Base-by-base conservation (phyloP, 176 grass and related monocot species). In the Musa troglodytarum region DNA sequence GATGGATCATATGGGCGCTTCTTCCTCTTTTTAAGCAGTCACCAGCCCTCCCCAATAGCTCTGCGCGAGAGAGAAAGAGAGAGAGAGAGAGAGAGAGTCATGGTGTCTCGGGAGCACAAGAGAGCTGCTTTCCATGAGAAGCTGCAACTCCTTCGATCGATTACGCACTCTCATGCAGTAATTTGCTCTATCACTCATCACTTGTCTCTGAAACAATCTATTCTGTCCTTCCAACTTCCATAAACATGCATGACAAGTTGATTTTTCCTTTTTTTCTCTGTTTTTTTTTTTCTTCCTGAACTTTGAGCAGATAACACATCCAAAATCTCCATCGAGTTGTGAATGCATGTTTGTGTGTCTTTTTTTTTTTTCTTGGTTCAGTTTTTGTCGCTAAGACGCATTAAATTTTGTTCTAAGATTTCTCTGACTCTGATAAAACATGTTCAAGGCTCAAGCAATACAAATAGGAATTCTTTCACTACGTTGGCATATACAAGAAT, bases 91-190 rank as follows among this genome's bases (percentile, higher is more conserved):
- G 63, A 28, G n/a, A 43, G 43, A 22, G 51, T 17, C 13, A 80
- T 80, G 78, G 69, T 80, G 10, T 65, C 78, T 29, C 62, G 57
- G 58, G 78, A 80, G 69, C 69, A 64, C 57, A 73, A 73, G 69
- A 73, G 78, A 73, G 49, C 50, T 19, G 69, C 26, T 24, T 43
- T 80, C 34, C 78, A 80, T 54, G 78, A 80, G 20, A 73, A 80
- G 78, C 57, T 80, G 58, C 78, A 80, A 54, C n/a, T 80, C 56
- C 78, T 80, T 50, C 49, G 69, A 50, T 63, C 78, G 7, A 23
- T 73, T 28, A 80, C 78, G 16, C 70, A 73, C 55, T 80, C 78
- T 20, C 78, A 65, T 14, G 78, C 78, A 73, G 78, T 80, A 80
- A 80, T 73, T 65, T 73, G 56, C 69, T 16, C 20, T 50, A 49